phyloP scores from a whole-genome alignment of 2,329 filamentous ascomycete species.

The Cladosporium sp. region DNA sequence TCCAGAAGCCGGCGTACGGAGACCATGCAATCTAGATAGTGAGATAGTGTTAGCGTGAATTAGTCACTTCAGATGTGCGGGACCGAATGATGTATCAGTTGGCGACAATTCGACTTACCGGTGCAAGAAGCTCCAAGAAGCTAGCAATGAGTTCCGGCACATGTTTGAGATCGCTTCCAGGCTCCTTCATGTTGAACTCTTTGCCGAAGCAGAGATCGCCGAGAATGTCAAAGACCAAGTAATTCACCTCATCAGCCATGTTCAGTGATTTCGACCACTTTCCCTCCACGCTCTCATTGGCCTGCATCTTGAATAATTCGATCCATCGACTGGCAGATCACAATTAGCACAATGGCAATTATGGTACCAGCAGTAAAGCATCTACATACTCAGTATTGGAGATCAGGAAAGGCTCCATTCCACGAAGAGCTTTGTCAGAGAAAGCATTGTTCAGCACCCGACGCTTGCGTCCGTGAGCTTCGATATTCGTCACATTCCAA shows the following conservation, averaged over 20 bases:
- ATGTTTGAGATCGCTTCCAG: conserved; percentile 29
- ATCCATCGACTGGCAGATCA: neutral
- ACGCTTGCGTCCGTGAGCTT: conserved; percentile 15
- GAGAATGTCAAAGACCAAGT: conserved; percentile 44
- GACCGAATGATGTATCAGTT: neutral
- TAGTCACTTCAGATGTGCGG: conserved; percentile 22
- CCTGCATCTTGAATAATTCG: neutral
- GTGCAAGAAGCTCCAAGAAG: conserved; percentile 15
- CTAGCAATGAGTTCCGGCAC: conserved; percentile 16
- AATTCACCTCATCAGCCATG: conserved; percentile 40
- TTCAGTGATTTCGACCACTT: conserved; percentile 27
- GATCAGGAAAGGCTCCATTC: conserved; percentile 16
- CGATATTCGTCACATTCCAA: conserved; percentile 20
- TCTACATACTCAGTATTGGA: conserved; percentile 16
- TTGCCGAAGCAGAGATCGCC: conserved; percentile 40
- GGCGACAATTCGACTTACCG: conserved; percentile 15
- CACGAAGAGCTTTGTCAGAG: conserved; percentile 18
- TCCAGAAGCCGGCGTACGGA: conserved; percentile 17
- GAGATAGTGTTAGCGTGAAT: neutral
- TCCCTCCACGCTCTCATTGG: neutral
- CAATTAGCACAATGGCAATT: neutral
- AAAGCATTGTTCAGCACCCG: conserved; percentile 19
- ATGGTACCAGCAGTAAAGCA: neutral
- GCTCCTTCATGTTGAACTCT: conserved; percentile 40
- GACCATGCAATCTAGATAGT: conserved; percentile 13